A percentile compares a stretch with the other conserved stretches of the same genome.
These are phyloP conservation scores for Guadua angustifolia DNA, from an alignment of 176 grass and related monocot species.

Conservation along the genomic window DNA sequence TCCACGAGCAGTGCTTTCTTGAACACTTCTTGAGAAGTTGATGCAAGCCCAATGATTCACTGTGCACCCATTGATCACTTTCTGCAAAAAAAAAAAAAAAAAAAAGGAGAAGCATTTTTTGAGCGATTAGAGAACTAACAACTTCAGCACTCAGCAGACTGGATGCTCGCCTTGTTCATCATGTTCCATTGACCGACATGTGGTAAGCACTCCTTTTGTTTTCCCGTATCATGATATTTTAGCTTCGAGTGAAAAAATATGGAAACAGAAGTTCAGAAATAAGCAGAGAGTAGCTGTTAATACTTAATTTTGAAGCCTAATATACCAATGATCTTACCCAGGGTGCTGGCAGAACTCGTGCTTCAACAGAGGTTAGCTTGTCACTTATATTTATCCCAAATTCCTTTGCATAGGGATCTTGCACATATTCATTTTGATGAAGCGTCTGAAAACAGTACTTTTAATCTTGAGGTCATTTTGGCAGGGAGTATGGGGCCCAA, in stretches of 20 bases:
- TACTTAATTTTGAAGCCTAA: background rate
- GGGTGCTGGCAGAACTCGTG: constrained; percentile 72
- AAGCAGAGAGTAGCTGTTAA: background rate
- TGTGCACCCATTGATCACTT: constrained; percentile 75
- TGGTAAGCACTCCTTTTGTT: constrained; percentile 76
- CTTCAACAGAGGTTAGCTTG: constrained; percentile 71
- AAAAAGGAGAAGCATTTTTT: background rate
- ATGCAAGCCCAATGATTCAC: constrained; percentile 78
- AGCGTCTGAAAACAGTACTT: constrained; percentile 49
- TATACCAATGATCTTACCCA: constrained; percentile 51
- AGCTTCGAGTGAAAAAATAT: constrained; percentile 40
- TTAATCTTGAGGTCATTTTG: background rate
- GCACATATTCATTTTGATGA: constrained; percentile 66
- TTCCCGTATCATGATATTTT: constrained; percentile 69
- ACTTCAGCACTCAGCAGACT: background rate
- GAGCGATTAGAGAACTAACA: constrained; percentile 5
- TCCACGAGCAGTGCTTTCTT: constrained; percentile 68
- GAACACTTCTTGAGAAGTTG: constrained; percentile 82
- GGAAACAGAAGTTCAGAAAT: background rate
- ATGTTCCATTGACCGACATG: constrained; percentile 79
- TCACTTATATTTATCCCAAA: constrained; percentile 74
- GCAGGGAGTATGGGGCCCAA: too few species aligned
- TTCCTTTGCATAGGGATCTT: constrained; percentile 84
- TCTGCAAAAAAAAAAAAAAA: too few species aligned
- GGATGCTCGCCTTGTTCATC: constrained; percentile 64